Base-by-base conservation (phyloP, 345 rosid genomes). In the Physaria fendleri region DNA sequence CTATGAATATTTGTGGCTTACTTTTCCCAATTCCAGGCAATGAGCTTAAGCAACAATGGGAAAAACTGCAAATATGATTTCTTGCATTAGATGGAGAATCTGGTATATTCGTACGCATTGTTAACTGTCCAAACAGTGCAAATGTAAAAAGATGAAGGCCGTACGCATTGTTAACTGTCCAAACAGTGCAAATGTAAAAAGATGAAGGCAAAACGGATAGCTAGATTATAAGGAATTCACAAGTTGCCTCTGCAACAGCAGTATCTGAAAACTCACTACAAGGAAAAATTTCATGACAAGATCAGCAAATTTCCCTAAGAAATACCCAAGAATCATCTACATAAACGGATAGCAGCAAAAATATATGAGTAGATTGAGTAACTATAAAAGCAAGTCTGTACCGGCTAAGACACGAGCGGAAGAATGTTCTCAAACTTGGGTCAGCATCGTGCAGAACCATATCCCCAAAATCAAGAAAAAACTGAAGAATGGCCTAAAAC, bases 1-100 rank as follows among this genome's bases (percentile, higher is more conserved):
- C 23, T 18, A 13, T 6, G 33, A 8, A 51, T 13, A 4, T 5
- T 32, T 17, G 28, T 38, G 22, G 64, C 93, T 79, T 81, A 92
- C 95, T 82, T 93, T 66, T 82, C 91, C 75, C 99, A 91, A 21
- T 89, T 81, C 95, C 97, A 89, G 17, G 91, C 95, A 65, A 89
- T 83, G 69, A 93, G 78, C 85, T 93, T 93, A 46, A 89, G 81
- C 78, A 89, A 71, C 85, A 93, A 71, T 2, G 99, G 99, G 40
- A 89, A 93, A 69, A 89, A 93, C 97, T 93, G 85, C 76, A 77
- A 56, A 58, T 29, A 65, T 10, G 48, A 29, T 61, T 9, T 40
- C 58, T 53, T 18, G 22, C 35, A 27, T 60, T 20, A 68, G 62
- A 51, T 20, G 41, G 40, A 42, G 66, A 24, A 48, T 39, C 51